Evolutionary conservation across 208 protist species (phyloP), one percentile per base, ranked within the genome.

Genomic region (Wallacemonas sp.): DNA sequence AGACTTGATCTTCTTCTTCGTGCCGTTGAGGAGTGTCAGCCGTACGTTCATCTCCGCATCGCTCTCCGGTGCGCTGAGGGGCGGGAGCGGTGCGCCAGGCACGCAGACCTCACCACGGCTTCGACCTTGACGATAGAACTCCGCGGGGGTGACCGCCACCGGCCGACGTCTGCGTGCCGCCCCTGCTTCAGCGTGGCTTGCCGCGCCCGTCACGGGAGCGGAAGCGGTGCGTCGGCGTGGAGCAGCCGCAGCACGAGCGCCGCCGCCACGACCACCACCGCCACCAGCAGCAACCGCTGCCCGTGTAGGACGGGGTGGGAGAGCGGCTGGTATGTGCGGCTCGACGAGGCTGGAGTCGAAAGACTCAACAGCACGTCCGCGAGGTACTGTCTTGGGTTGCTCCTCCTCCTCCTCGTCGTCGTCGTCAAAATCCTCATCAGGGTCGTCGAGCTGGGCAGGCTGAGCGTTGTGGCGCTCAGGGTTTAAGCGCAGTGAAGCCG

Each of bases 1-100:
- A 11, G 51, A 58, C 30, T 58, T 58, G 15, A 58, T 3, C 6
- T n/a, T 17, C 1, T 39, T 33, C 51, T 58, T 58, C n/a, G 51
- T 12, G 51, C 30, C 30, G 51, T 58, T 58, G 31, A 19, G 33
- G 51, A 58, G 33, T 4, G 51, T 58, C 9, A 58, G 3, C 0
- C 51, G 51, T 17, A 38, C 26, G 15, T 17, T 17, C 51, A 39
- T 34, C n/a, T 58, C 51, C 6, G 30, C 51, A 27, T 58, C 51
- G 30, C n/a, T 22, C 12, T 9, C 30, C 0, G 51, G n/a, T 5
- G 9, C 14, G 17, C 14, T 26, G n/a, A 58, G 31, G 3, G 51
- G 26, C 17, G 30, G 11, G 9, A 19, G 51, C 4, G 26, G 3
- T 14, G 26, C 51, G 27, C n/a, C 31, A 3, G 12, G 9, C n/a